A percentile compares a stretch with the other conserved stretches of the same genome.
These are phyloP conservation scores for Aciculoconidium aculeatum DNA, from an alignment of 805 yeast species.

Conservation along the genomic window DNA sequence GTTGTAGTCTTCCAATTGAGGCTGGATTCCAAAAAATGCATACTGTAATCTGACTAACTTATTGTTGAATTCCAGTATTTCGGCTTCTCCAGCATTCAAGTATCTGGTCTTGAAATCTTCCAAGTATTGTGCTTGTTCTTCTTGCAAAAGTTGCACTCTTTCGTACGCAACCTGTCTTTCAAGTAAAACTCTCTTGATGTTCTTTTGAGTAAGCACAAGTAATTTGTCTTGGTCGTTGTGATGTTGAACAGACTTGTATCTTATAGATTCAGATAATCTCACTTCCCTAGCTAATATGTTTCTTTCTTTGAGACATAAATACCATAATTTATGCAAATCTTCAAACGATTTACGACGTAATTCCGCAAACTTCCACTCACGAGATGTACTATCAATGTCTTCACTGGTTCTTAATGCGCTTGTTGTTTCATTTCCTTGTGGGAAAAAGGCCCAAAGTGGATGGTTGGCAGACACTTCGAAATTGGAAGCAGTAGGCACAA, in stretches of 20 bases:
- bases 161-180: constrained; percentile 76
- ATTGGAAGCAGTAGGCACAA: constrained; percentile 74
- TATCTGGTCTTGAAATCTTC: constrained; percentile 54
- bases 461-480: constrained; percentile 74
- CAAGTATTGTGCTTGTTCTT: constrained; percentile 43
- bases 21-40: constrained; percentile 81
- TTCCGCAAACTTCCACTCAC: constrained; percentile 86
- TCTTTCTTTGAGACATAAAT: constrained; percentile 74
- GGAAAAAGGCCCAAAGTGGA: constrained; percentile 93
- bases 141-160: constrained; percentile 45
- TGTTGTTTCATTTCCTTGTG: constrained; percentile 43
- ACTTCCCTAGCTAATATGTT: constrained; percentile 74
- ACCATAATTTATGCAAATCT: constrained; percentile 91
- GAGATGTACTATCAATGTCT: constrained; percentile 48
- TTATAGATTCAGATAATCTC: constrained; percentile 43
- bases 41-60: constrained; percentile 72
- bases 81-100: constrained; percentile 45
- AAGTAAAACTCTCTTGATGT: constrained; percentile 79
- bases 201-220: constrained; percentile 32
- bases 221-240: constrained; percentile 36
- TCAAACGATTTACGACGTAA: constrained; percentile 87
- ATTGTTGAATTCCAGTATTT: constrained; percentile 51
- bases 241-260: constrained; percentile 24
- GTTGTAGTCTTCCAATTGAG: constrained; percentile 51
- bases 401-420: constrained; percentile 50